Base-by-base conservation (phyloP, 441 rosid genomes). In the Capsella rubella region DNA sequence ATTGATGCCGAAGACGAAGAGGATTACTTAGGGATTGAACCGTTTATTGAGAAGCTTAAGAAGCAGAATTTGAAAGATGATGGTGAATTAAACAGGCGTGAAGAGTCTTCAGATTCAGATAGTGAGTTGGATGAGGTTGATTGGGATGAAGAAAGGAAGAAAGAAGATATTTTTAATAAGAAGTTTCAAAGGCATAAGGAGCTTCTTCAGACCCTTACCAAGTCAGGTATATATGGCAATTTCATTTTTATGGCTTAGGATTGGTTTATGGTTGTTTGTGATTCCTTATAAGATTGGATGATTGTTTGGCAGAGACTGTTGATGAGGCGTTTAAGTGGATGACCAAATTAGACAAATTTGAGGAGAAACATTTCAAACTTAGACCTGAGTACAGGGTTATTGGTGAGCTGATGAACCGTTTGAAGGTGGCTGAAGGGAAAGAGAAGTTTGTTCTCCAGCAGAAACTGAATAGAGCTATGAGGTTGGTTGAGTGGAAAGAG, bases 361-460 rank as follows among this genome's bases (percentile, higher is more conserved):
- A 94, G 78, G 81, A 88, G 73, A 94, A 86, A 37, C 99, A 94
- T 82, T 89, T 94, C 69, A 72, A 70, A 46, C 89, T 89, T 67
- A 75, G 86, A 57, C 94, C 85, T 27, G 97, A 94, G 35, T 90
- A 94, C 56, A 86, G 90, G 69, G 97, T 94, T 54, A 88, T 94
- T 66, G 99, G 97, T 54, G 97, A 94, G 74, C 67, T 94, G 82
- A 86, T 92, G 83, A 88, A 90, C 76, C 86, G 85, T 4, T 77
- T 94, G 75, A 92, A 90, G 73, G 84, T 83, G 13, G 89, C 96
- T 3, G 89, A 94, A 82, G 99, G 97, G 3, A 94, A 92, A 79
- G 97, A 94, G 2, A 92, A 86, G 78, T 92, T 94, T 64, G 57
- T 92, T 64, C 96, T 94, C 47, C 97, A 92, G 66, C 97, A 90